These are phyloP conservation scores for Claviceps africana DNA, from an alignment of 2,329 filamentous ascomycete genomes.

Conservation along the genomic window DNA sequence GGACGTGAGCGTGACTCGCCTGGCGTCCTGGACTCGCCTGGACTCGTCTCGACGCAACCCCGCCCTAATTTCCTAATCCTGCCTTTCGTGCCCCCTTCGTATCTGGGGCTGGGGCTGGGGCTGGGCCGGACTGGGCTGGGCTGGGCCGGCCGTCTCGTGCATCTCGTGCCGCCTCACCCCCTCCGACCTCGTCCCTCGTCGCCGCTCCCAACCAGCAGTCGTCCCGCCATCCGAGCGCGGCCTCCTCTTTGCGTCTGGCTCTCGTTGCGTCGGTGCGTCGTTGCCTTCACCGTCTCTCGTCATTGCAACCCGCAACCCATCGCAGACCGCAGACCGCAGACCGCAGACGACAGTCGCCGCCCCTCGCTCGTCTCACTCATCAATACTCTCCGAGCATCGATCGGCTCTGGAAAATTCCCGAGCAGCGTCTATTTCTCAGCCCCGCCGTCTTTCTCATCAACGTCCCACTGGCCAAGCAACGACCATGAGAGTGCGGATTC, in stretches of 20 bases:
- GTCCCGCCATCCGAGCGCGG: neutral
- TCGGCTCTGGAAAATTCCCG: neutral
- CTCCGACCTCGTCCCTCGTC: no score
- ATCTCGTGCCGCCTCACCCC: neutral
- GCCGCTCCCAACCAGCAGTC: neutral
- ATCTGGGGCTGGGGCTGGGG: no score
- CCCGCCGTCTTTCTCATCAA: neutral
- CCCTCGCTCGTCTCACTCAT: no score
- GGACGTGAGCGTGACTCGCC: neutral
- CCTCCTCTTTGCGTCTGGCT: neutral
- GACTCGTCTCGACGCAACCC: neutral
- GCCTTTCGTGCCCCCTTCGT: neutral
- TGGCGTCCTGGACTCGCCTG: neutral
- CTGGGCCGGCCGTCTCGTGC: no score
- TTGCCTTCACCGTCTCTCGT: neutral
- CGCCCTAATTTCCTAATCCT: neutral
- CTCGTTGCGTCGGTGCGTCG: neutral
- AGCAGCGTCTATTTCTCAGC: neutral
- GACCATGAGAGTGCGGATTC: constrained; percentile 2
- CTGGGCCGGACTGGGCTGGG: no score
- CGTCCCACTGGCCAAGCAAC: neutral
- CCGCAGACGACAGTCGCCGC: neutral
- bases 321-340: no score
- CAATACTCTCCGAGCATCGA: neutral
- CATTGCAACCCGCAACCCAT: neutral